Percentiles rank a stretch among this genome's conserved stretches.
Conservation (phyloP, 176 grass and related monocot species). For the Neostapfia colusana region DNA sequence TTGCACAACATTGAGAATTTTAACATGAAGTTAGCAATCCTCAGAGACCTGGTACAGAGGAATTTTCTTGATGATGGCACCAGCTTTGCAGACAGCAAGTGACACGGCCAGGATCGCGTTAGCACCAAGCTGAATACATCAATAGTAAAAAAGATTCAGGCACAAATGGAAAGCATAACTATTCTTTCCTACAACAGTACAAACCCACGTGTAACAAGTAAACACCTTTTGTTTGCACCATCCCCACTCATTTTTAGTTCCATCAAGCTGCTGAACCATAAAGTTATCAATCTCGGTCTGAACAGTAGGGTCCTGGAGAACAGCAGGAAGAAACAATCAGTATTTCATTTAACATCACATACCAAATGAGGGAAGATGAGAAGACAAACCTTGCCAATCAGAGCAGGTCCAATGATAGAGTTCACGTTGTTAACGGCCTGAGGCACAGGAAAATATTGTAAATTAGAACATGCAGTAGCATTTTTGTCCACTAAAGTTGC, state of each 20-base stretch:
- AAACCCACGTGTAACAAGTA: not conserved
- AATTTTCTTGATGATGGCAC: conserved; percentile 71
- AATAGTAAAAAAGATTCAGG: not conserved
- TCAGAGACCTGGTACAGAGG: conserved; percentile 55
- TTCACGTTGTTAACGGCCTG: conserved; percentile 86
- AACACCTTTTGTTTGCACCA: conserved; percentile 94
- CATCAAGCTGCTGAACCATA: conserved; percentile 89
- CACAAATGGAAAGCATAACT: not conserved
- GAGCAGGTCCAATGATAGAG: conserved; percentile 67
- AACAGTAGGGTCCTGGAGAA: conserved; percentile 64
- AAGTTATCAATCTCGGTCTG: conserved; percentile 78
- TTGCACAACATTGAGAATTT: too few species aligned
- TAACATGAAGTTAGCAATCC: not conserved
- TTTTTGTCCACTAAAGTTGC: not conserved
- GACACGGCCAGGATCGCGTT: conserved; percentile 92
- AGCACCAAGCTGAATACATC: conserved; percentile 69
- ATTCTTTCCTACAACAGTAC: not conserved
- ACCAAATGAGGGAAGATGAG: not conserved
- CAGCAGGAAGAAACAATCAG: not conserved
- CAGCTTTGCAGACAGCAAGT: conserved; percentile 89
- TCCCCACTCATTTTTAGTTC: conserved; percentile 87
- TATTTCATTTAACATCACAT: not conserved
- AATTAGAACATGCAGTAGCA: not conserved
- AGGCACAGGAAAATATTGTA: not conserved
- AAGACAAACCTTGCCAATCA: conserved; percentile 71